These are phyloP conservation scores for Tardiomyces blankii DNA, from an alignment of 1,139 yeast species.

Conservation along the genomic window DNA sequence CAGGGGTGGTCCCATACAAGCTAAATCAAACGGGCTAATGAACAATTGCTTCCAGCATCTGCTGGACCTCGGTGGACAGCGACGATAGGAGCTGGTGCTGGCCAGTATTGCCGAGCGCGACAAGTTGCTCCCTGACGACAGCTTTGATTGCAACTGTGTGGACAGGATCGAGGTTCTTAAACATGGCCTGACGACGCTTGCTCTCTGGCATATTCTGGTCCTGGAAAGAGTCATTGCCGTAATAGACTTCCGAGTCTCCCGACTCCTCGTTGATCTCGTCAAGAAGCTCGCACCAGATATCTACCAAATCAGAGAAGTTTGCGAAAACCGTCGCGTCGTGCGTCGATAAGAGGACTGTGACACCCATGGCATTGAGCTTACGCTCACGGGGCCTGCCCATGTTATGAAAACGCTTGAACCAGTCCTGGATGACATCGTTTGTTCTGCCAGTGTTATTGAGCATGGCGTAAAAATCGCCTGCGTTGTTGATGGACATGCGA, in stretches of 20 bases:
- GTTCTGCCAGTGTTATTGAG: not conserved
- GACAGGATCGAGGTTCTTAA: conserved; percentile 39
- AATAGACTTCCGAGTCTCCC: conserved; percentile 23
- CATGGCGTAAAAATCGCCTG: conserved; percentile 35
- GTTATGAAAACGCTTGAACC: conserved; percentile 32
- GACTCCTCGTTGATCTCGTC: conserved; percentile 52
- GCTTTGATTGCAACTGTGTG: conserved; percentile 40
- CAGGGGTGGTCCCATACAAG: too few relatives aligned
- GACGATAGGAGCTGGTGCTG: not conserved
- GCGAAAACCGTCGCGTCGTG: conserved; percentile 21
- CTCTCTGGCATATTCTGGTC: conserved; percentile 18
- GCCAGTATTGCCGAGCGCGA: not conserved
- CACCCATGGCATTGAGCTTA: conserved; percentile 52
- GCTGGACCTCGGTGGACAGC: not conserved
- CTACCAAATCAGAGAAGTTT: conserved; percentile 33
- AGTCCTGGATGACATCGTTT: conserved; percentile 12
- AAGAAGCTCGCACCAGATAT: conserved; percentile 46
- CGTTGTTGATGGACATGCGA: conserved; percentile 40
- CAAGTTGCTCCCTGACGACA: not conserved
- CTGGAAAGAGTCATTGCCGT: conserved; percentile 13
- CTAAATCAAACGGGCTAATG: too few relatives aligned
- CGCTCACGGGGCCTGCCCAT: conserved; percentile 60
- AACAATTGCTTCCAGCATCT: not conserved
- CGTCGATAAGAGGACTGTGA: conserved; percentile 34
- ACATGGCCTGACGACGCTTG: conserved; percentile 12